A percentile compares a stretch with the other conserved stretches of the same genome.
Evolutionary conservation across 2,329 filamentous ascomycete species (phyloP).

Genomic region (Intubia oerlemansii): DNA sequence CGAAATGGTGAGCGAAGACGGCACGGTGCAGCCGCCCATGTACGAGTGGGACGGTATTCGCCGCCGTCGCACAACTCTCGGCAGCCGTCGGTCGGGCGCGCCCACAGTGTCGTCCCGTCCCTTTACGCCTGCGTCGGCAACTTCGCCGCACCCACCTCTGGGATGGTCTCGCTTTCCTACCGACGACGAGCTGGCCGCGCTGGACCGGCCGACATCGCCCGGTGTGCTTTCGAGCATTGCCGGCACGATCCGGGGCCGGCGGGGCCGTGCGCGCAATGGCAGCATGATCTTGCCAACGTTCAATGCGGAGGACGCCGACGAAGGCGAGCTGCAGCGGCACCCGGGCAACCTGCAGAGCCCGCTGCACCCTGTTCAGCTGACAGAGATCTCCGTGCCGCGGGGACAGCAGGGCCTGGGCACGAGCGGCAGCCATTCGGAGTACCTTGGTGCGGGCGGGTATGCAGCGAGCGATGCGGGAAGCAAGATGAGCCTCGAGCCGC

Average conservation of each 20-base stretch:
- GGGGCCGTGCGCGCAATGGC: slow-evolving; percentile 19
- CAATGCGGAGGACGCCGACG: slow-evolving; percentile 16
- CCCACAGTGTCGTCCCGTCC: slow-evolving; percentile 9
- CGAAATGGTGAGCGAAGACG: slow-evolving; percentile 57
- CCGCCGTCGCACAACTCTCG: slow-evolving; percentile 35
- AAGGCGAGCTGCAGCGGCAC: slow-evolving; percentile 7
- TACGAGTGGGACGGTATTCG: slow-evolving; percentile 87
- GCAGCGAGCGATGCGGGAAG: slow-evolving; percentile 16
- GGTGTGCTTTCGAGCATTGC: slow-evolving; percentile 32
- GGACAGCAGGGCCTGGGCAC: slow-evolving; percentile 14
- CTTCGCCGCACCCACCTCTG: slow-evolving; percentile 43
- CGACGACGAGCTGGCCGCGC: slow-evolving; percentile 35
- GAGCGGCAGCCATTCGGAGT: slow-evolving; percentile 14
- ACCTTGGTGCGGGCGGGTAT: slow-evolving; percentile 20
- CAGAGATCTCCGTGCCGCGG: slow-evolving; percentile 31
- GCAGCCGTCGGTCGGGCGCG: slow-evolving; percentile 17
- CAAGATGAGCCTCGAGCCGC: slow-evolving; percentile 23
- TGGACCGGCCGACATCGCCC: slow-evolving; percentile 25
- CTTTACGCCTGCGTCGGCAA: slow-evolving; percentile 15
- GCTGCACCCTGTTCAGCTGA: slow-evolving; percentile 40
- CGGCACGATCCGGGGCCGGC: slow-evolving; percentile 28
- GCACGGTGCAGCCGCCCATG: slow-evolving; percentile 18
- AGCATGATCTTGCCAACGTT: slow-evolving; percentile 19
- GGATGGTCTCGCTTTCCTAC: slow-evolving; percentile 74
- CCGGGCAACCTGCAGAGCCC: slow-evolving; percentile 24